A percentile compares a stretch with the other conserved stretches of the same genome.
phyloP scores from a whole-genome alignment of 441 rosid genomes.

The Gossypium davidsonii region DNA sequence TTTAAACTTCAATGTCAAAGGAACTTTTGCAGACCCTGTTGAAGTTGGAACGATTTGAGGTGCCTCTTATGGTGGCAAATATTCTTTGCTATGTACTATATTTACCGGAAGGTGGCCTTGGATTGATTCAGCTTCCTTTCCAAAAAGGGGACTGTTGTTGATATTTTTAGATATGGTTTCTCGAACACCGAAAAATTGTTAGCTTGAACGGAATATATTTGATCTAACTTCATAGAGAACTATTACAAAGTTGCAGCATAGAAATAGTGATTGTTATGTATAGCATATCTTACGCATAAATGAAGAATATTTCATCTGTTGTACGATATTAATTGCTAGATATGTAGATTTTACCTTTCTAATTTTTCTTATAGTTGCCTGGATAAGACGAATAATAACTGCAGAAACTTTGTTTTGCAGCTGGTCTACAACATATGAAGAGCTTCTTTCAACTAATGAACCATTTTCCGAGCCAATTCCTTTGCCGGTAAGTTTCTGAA shows the following conservation, averaged over 20 bases:
- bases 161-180: neutral
- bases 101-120: neutral
- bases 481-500: constrained; percentile 50
- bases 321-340: neutral
- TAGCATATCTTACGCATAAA: neutral
- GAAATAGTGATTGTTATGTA: neutral
- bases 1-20: neutral
- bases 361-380: neutral
- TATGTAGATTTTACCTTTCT: neutral
- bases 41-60: neutral
- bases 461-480: constrained; percentile 80
- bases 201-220: neutral
- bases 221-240: neutral
- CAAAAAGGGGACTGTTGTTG: neutral
- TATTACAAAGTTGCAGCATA: neutral
- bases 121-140: neutral
- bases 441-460: constrained; percentile 63
- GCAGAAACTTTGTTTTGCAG: constrained; percentile 34
- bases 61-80: neutral
- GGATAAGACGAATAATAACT: constrained; percentile 12
- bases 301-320: neutral
- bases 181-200: neutral
- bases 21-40: neutral
- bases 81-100: neutral
- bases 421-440: constrained; percentile 86